Evolutionary conservation across 352 stramenopile species (phyloP).

Genomic region (Phytophthora cactorum): DNA sequence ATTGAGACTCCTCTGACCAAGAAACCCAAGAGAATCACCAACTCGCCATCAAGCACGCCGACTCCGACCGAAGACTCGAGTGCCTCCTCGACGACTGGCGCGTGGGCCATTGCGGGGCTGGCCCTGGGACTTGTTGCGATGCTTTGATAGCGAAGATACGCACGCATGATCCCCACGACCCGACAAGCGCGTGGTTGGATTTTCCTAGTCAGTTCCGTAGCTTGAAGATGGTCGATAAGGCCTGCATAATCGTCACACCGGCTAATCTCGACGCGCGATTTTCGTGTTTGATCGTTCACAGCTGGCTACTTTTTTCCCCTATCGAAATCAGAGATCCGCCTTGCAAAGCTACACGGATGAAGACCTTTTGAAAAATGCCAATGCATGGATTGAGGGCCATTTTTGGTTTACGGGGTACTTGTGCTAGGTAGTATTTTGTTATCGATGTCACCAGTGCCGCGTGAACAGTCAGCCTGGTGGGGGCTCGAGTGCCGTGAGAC

Average conservation of each 20-base stretch:
- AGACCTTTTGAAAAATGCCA: not conserved
- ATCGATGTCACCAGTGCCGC: not conserved
- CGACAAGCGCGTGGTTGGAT: conserved; percentile 33
- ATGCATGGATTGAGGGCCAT: not conserved
- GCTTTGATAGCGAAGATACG: conserved; percentile 33
- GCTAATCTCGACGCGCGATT: conserved; percentile 37
- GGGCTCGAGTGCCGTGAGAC: not conserved
- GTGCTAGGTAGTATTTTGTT: too few species aligned
- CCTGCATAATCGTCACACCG: conserved; percentile 22
- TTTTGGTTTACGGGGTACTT: not conserved
- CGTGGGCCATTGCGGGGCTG: conserved; percentile 14
- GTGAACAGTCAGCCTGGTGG: conserved; percentile 1
- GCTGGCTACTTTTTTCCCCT: conserved; percentile 23
- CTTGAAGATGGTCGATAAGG: conserved; percentile 12
- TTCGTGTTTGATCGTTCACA: conserved; percentile 29
- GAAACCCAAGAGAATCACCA: conserved; percentile 18
- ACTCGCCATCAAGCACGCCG: conserved; percentile 16
- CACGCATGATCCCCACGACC: conserved; percentile 31
- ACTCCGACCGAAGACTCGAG: conserved; percentile 24
- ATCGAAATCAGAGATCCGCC: conserved; percentile 27
- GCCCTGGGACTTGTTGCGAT: conserved; percentile 21
- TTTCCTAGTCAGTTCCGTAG: conserved; percentile 32
- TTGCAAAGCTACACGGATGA: conserved; percentile 4
- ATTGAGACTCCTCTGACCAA: conserved; percentile 18
- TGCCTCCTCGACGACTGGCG: conserved; percentile 8